Evolutionary conservation across 1,284 basidiomycete genomes (phyloP).

Genomic region (Heterobasidion occidentale): DNA sequence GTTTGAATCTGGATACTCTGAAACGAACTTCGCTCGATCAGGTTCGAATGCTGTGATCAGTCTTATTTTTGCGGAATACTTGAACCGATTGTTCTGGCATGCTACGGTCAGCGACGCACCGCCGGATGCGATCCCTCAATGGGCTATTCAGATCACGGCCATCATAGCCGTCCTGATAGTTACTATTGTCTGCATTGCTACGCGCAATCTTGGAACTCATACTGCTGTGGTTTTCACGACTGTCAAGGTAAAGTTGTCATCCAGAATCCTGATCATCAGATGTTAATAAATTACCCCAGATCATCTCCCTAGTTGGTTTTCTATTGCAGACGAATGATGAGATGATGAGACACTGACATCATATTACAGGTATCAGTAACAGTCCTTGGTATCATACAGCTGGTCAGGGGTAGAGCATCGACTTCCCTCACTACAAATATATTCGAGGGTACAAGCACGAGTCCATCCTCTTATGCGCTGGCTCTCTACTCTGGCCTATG

Average conservation of each 20-base stretch:
- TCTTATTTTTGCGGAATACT: slow-evolving; percentile 79
- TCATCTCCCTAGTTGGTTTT: slow-evolving; percentile 12
- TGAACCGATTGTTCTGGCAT: slow-evolving; percentile 75
- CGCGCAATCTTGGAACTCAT: slow-evolving; percentile 73
- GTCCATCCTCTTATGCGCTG: slow-evolving; percentile 82
- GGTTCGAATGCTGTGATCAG: slow-evolving; percentile 64
- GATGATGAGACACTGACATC: slow-evolving; percentile 3
- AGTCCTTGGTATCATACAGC: slow-evolving; percentile 67
- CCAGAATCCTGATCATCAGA: background rate
- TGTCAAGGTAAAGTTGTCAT: slow-evolving; percentile 58
- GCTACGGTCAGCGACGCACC: slow-evolving; percentile 54
- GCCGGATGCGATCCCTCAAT: slow-evolving; percentile 76
- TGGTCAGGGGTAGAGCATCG: slow-evolving; percentile 61
- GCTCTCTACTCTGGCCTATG: slow-evolving; percentile 94
- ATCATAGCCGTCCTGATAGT: slow-evolving; percentile 66
- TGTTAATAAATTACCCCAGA: slow-evolving; percentile 2
- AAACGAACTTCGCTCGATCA: slow-evolving; percentile 14
- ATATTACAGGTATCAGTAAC: slow-evolving; percentile 53
- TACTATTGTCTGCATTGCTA: slow-evolving; percentile 71
- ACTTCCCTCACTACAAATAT: slow-evolving; percentile 56
- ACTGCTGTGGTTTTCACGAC: slow-evolving; percentile 82
- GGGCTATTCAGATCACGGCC: slow-evolving; percentile 91
- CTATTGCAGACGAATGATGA: background rate
- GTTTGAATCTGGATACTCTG: background rate
- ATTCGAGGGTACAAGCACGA: slow-evolving; percentile 70